Evolutionary conservation across 148 eudicot genomes (phyloP).

Genomic region (Pouteria glomerata): DNA sequence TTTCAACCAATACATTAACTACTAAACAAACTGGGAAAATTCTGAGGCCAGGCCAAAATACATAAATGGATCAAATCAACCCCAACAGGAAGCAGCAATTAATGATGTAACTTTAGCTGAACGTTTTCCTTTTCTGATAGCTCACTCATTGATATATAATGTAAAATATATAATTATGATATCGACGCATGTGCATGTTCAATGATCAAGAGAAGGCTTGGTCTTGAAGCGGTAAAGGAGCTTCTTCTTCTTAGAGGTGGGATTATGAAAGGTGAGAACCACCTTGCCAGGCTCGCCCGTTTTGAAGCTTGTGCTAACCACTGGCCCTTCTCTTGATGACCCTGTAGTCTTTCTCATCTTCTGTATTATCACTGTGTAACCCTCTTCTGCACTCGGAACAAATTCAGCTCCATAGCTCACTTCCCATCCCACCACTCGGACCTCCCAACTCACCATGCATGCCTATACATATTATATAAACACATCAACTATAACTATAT

Average conservation of each 20-base stretch:
- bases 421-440: constrained; percentile 34
- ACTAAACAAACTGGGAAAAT: no score
- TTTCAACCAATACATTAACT: no score
- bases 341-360: constrained; percentile 19
- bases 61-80: no score
- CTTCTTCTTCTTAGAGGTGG: constrained; percentile 31
- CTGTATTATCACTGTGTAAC: constrained; percentile 29
- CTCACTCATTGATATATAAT: no score
- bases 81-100: no score
- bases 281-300: constrained; percentile 28
- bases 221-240: constrained; percentile 28
- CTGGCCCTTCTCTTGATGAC: constrained; percentile 15
- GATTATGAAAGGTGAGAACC: constrained; percentile 23
- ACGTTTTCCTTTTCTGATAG: no score
- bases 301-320: constrained; percentile 19
- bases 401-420: constrained; percentile 35
- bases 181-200: no score
- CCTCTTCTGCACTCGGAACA: constrained; percentile 23
- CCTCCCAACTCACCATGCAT: constrained; percentile 28
- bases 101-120: no score
- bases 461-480: no score
- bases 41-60: no score
- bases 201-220: constrained; percentile 11
- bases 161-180: no score
- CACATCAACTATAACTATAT: no score